These are phyloP conservation scores for Friedmanniomyces endolithicus DNA, from an alignment of 495 filamentous ascomycete genomes.

Conservation along the genomic window DNA sequence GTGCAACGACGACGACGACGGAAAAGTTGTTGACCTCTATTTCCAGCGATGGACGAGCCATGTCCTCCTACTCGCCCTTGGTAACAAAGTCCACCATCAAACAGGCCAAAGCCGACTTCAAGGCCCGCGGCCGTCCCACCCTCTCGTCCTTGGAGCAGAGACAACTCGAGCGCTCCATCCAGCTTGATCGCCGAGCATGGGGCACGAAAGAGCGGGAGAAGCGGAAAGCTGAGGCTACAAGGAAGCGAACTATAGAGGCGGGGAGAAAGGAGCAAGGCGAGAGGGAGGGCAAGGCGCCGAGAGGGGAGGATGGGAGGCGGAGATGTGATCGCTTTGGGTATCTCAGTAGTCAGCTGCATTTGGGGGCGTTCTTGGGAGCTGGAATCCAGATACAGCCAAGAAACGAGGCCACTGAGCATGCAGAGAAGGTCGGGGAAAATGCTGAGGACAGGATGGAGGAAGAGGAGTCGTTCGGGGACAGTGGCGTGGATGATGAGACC, in stretches of 20 bases:
- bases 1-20: background rate
- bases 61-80: background rate
- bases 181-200: slow-evolving; percentile 22
- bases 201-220: slow-evolving; percentile 16
- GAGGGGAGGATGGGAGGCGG: slow-evolving; percentile 5
- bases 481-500: slow-evolving; percentile 15
- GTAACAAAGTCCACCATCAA: slow-evolving; percentile 10
- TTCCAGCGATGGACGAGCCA: background rate
- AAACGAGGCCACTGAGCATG: background rate
- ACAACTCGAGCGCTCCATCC: slow-evolving; percentile 17
- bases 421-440: background rate
- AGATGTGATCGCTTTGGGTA: slow-evolving; percentile 14
- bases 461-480: slow-evolving; percentile 13
- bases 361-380: slow-evolving; percentile 16
- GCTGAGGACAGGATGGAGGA: background rate
- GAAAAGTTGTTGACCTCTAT: too few relatives aligned
- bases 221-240: slow-evolving; percentile 12
- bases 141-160: slow-evolving; percentile 18
- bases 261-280: slow-evolving; percentile 18
- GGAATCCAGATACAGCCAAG: background rate
- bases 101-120: slow-evolving; percentile 21
- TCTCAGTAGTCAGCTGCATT: slow-evolving; percentile 17
- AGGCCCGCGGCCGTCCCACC: slow-evolving; percentile 13
- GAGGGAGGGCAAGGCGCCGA: background rate
- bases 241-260: slow-evolving; percentile 17